Evolutionary conservation across 1,139 yeast genomes (phyloP), one percentile per base, ranked within the genome.

Genomic region (Wickerhamomyces sp.): DNA sequence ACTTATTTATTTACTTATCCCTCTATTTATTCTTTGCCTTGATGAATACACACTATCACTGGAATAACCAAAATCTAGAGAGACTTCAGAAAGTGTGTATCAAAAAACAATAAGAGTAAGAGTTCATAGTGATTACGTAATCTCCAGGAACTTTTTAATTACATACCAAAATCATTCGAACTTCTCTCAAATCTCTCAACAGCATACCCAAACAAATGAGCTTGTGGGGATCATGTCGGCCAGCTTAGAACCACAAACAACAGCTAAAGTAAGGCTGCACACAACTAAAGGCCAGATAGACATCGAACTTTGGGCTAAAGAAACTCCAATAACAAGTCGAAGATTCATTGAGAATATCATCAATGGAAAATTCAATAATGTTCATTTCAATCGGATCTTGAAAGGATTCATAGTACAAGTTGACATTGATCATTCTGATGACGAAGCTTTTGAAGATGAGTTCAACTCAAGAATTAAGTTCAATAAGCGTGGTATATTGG

Each of bases 241-340:
- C 2, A 47, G 51, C 2, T 34, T 56, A 10, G 88, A 81, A 55
- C 88, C 87, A 3, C 67, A 72, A 31, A 77, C 90, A 0, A 72
- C 81, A 4, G 90, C 88, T 1, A 75, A 75, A 51, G 83, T 82
- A 23, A 59, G 70, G 13, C 54, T 86, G 4, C 52, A 61, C 11
- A 84, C 94, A 2, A 66, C 78, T 11, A 81, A 79, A 47, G 95
- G 95, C 0, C 62, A 67, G 1, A 64, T 87, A 0, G 78, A 73
- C 37, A 60, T 86, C 2, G 89, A 80, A 43, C 59, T 86, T 10
- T 87, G 87, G 84, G 87, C 91, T 27, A 79, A 79, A 53, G 90
- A 87, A 59, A 64, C 78, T 4, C 91, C 94, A 0, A 51, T 54
- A 1, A 75, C 80, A 1, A 59, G 76, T 33, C 62, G 73, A 38